phyloP scores from a whole-genome alignment of 495 filamentous ascomycete genomes.

The Trichoderma orchidacearum region DNA sequence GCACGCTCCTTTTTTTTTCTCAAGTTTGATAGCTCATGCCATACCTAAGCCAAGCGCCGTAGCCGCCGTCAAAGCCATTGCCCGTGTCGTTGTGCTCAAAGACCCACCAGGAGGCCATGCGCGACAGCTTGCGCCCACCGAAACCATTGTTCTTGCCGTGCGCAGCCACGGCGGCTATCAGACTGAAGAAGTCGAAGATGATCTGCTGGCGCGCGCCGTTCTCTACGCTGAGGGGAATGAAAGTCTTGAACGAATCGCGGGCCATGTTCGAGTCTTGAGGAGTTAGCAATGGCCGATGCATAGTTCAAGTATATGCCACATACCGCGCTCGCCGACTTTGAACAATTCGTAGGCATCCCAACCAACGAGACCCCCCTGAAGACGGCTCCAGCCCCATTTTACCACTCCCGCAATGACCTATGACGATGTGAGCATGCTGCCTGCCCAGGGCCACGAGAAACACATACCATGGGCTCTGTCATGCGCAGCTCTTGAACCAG shows the following conservation, averaged over 20 bases:
- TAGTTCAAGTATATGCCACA: slow-evolving; percentile 1
- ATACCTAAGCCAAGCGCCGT: slow-evolving; percentile 60
- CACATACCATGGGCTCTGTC: slow-evolving; percentile 79
- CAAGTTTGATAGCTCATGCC: background rate
- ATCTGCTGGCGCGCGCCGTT: slow-evolving; percentile 76
- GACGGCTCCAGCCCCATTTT: slow-evolving; percentile 97
- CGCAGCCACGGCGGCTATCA: slow-evolving; percentile 63
- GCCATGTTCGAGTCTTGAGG: slow-evolving; percentile 76
- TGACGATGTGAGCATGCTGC: background rate
- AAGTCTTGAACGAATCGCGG: slow-evolving; percentile 85
- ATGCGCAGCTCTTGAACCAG: slow-evolving; percentile 81
- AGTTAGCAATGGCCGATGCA: background rate
- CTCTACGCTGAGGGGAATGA: slow-evolving; percentile 89
- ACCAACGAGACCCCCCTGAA: slow-evolving; percentile 82
- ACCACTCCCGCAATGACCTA: slow-evolving; percentile 86
- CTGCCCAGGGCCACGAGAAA: background rate
- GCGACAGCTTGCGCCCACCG: slow-evolving; percentile 83
- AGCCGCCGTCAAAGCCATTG: slow-evolving; percentile 92
- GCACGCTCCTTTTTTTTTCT: background rate
- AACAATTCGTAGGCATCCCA: slow-evolving; percentile 98
- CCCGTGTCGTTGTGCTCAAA: slow-evolving; percentile 79
- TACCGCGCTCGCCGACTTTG: slow-evolving; percentile 88
- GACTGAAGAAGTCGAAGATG: slow-evolving; percentile 93
- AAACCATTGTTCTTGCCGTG: slow-evolving; percentile 90
- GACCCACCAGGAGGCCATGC: slow-evolving; percentile 97